A percentile compares a stretch with the other conserved stretches of the same genome.
phyloP scores from a whole-genome alignment of 2,329 filamentous ascomycete species.

The Trichothecium roseum region DNA sequence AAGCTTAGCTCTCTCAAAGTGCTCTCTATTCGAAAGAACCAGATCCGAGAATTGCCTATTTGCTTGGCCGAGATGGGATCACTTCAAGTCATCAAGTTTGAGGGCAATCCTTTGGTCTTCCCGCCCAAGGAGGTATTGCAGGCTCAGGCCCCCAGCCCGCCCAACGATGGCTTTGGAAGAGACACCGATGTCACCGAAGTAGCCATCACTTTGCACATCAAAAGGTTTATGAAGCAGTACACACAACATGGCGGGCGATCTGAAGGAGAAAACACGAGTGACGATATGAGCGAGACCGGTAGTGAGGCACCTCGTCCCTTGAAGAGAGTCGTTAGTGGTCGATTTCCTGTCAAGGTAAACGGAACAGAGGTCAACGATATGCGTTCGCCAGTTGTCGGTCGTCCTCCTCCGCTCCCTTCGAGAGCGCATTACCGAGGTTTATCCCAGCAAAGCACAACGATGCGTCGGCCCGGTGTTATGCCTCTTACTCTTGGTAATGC shows the following conservation, averaged over 20 bases:
- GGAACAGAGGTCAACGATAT: slow-evolving; percentile 58
- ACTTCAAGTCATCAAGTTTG: slow-evolving; percentile 78
- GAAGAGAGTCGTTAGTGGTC: slow-evolving; percentile 52
- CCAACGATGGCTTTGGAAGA: slow-evolving; percentile 38
- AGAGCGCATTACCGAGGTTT: slow-evolving; percentile 67
- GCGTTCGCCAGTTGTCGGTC: slow-evolving; percentile 55
- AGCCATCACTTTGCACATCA: slow-evolving; percentile 49
- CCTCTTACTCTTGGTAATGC: slow-evolving; percentile 58
- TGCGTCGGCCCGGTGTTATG: slow-evolving; percentile 63
- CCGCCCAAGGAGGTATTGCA: slow-evolving; percentile 63
- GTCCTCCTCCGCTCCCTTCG: slow-evolving; percentile 67
- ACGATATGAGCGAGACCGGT: slow-evolving; percentile 56
- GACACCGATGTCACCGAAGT: slow-evolving; percentile 57
- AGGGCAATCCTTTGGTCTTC: slow-evolving; percentile 77
- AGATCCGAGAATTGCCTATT: slow-evolving; percentile 72
- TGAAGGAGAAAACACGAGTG: slow-evolving; percentile 30
- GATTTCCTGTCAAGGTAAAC: slow-evolving; percentile 63
- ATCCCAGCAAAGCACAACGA: slow-evolving; percentile 54
- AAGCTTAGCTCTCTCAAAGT: slow-evolving; percentile 81
- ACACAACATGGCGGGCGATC: slow-evolving; percentile 26
- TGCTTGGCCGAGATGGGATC: slow-evolving; percentile 85
- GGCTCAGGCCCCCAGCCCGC: slow-evolving; percentile 42
- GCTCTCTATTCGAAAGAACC: slow-evolving; percentile 76
- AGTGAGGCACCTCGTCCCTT: slow-evolving; percentile 67
- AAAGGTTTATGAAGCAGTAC: slow-evolving; percentile 47